A percentile compares a stretch with the other conserved stretches of the same genome.
phyloP scores from a whole-genome alignment of 1,139 yeast genomes.

The Magnusiomyces fungicola region DNA sequence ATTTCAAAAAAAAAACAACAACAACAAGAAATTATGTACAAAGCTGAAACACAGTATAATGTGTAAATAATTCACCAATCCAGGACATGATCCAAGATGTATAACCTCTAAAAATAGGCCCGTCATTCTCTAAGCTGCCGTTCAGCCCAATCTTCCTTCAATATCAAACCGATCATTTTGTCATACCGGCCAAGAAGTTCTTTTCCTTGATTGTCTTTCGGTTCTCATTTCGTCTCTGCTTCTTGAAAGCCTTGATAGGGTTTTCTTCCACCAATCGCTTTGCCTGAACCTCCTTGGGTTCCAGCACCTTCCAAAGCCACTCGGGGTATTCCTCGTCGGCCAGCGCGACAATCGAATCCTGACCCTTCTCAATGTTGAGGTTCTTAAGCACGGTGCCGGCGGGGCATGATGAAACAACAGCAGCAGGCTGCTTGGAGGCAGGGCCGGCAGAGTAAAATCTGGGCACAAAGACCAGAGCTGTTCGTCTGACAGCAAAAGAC shows the following conservation, averaged over 20 bases:
- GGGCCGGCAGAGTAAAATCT: slow-evolving; percentile 6
- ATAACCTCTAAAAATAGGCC: too few species aligned
- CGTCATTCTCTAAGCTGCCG: too few species aligned
- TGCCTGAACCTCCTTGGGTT: slow-evolving; percentile 47
- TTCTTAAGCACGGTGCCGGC: slow-evolving; percentile 78
- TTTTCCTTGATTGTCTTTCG: slow-evolving; percentile 65
- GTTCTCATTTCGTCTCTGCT: slow-evolving; percentile 58
- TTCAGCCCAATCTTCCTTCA: too few species aligned
- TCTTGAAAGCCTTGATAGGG: slow-evolving; percentile 61
- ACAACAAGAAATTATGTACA: too few species aligned
- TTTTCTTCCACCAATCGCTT: slow-evolving; percentile 44
- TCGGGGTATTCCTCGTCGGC: slow-evolving; percentile 86
- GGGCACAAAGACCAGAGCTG: background rate
- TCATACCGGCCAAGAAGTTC: slow-evolving; percentile 48
- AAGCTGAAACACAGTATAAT: too few species aligned
- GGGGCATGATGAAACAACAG: slow-evolving; percentile 30
- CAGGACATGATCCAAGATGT: too few species aligned
- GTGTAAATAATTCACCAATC: too few species aligned
- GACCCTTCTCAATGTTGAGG: slow-evolving; percentile 66
- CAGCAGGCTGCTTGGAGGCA: background rate
- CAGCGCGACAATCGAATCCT: slow-evolving; percentile 83
- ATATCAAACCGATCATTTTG: slow-evolving; percentile 20
- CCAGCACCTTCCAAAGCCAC: slow-evolving; percentile 91
- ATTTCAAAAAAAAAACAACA: too few species aligned
- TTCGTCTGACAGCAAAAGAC: background rate